Evolutionary conservation across 2,329 filamentous ascomycete species (phyloP), one percentile per base, ranked within the genome.

Genomic region (Phialophora tarda): DNA sequence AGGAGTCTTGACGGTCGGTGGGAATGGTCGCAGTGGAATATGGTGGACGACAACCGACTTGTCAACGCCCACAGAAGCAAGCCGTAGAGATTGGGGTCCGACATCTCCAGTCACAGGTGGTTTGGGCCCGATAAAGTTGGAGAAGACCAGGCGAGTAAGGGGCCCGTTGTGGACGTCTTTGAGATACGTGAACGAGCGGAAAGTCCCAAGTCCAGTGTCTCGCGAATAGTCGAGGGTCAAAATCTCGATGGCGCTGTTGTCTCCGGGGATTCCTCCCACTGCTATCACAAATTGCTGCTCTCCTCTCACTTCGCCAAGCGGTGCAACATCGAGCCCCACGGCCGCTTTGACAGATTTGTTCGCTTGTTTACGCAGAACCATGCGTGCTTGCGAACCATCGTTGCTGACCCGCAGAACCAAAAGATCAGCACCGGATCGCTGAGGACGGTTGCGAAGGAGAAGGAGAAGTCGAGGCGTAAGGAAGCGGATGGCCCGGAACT

Each of bases 1-100:
- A 10, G 85, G 82, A 12, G 82, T 79, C n/a, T 80, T 81, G 0
- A 85, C 73, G 10, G 81, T 81, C n/a, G 74, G 70, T 2, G 77
- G 72, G 44, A 61, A 64, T 7, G 81, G 79, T 4, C 79, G 76
- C 5, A 97, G 84, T 0, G 91, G 88, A 69, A 97, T 88, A 47
- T 87, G 90, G 77, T 96, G 91, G 28, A 96, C 88, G 32, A 90
- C 87, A 48, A 93, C 87, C 0, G 88, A 91, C 76, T 93, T 93
- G 67, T 88, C 89, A 72, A 96, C 88, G 57, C 90, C 92, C 48
- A 92, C 90, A 55, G 91, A 93, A 32, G 91, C 93, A 3, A 97
- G 85, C 73, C 91, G 91, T 71, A 96, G 81, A 73, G 87, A 87
- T 72, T 88, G 85, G 17, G 86, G 82, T 44, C 77, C 74, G 59